Percentiles rank a stretch among this genome's conserved stretches.
phyloP scores from a whole-genome alignment of 2,329 filamentous ascomycete genomes.

The Chaetomium olivaceum region DNA sequence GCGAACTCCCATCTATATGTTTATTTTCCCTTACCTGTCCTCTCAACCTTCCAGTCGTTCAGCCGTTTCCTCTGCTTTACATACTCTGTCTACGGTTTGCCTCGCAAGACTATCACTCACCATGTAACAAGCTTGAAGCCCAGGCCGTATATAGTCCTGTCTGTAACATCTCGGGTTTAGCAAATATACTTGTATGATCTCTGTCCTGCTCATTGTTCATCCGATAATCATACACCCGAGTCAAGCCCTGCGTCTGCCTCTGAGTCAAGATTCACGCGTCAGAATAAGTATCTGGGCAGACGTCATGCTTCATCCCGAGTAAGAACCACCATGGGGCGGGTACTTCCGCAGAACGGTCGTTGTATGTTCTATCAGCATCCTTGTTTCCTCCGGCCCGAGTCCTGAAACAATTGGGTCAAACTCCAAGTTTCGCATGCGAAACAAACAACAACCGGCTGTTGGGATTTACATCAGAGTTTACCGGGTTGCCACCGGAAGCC shows the following conservation, averaged over 20 bases:
- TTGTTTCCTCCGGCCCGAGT: not conserved
- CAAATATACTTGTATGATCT: not conserved
- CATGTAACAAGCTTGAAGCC: not conserved
- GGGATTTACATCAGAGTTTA: not conserved
- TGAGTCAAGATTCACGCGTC: not conserved
- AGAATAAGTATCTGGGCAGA: not conserved
- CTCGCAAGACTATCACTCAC: not conserved
- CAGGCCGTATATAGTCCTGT: not conserved
- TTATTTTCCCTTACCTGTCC: not conserved
- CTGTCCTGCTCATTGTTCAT: not conserved
- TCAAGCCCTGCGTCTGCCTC: not conserved
- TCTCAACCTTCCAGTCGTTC: not conserved
- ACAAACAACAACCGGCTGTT: not conserved
- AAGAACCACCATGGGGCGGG: not conserved
- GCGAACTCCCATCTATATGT: not conserved
- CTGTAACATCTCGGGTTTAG: not conserved
- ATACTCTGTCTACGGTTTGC: not conserved
- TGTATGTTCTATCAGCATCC: not conserved
- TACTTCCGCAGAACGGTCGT: not conserved
- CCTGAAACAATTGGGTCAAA: not conserved
- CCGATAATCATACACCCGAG: not conserved
- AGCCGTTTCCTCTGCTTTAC: not conserved
- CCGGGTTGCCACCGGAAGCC: not conserved
- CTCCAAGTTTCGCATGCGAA: conserved; percentile 5
- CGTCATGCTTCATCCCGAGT: not conserved